Percentiles rank a stretch among this genome's conserved stretches.
Evolutionary conservation across 2,329 filamentous ascomycete genomes (phyloP).

Genomic region (Botrytis deweyae): DNA sequence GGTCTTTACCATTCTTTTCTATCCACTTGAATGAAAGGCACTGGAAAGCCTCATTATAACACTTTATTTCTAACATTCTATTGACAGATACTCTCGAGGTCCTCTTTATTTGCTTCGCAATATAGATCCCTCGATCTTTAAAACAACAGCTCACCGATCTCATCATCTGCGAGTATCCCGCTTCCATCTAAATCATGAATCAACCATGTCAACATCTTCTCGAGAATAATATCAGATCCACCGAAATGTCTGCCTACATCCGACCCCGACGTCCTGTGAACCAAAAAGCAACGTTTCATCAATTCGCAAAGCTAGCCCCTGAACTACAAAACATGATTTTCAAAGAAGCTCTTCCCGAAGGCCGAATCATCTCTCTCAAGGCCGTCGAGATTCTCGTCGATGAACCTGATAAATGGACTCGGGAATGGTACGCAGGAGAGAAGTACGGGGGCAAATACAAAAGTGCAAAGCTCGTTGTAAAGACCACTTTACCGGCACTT

Average conservation of each 20-base stretch:
- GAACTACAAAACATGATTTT: slow-evolving; percentile 15
- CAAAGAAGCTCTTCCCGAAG: slow-evolving; percentile 2
- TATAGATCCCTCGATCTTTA: background rate
- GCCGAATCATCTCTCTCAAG: background rate
- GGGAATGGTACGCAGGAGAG: background rate
- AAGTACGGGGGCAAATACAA: slow-evolving; percentile 2
- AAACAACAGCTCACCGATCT: background rate
- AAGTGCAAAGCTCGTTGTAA: background rate
- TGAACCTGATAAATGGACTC: background rate
- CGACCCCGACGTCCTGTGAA: background rate
- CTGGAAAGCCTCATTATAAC: background rate
- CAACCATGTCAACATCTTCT: slow-evolving; percentile 8
- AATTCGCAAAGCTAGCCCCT: slow-evolving; percentile 13
- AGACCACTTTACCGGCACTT: background rate
- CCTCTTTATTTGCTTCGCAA: background rate
- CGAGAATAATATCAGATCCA: background rate
- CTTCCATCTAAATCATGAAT: background rate
- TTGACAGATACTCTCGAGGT: background rate
- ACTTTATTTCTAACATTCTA: background rate
- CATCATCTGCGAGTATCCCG: background rate
- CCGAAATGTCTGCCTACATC: slow-evolving; percentile 2
- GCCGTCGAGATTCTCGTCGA: slow-evolving; percentile 4
- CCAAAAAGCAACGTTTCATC: background rate
- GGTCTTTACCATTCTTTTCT: no score
- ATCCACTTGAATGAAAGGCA: background rate